Evolutionary conservation across 192 early-diverging fungal species (phyloP), one percentile per base, ranked within the genome.

Genomic region (Podila epigama): DNA sequence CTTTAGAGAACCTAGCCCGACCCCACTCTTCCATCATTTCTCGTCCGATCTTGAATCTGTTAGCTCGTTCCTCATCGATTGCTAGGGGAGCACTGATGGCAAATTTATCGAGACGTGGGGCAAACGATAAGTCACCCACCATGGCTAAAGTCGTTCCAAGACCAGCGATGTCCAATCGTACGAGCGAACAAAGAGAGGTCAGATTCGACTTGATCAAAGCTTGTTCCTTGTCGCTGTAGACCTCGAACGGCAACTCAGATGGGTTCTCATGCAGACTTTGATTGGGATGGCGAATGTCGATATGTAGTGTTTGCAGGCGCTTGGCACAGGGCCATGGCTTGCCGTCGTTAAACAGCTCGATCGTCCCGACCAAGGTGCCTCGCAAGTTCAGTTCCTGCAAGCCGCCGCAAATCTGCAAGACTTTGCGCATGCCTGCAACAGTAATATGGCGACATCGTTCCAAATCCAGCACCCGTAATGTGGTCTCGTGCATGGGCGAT

Each of bases 271-370:
- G 42, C 18, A 59, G 22, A 27, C 33, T 13, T 1, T 37, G 16
- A 25, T 6, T 5, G 29, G 6, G 33, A 22, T 18, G 13, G 56
- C n/a, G n/a, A n/a, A 58, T 39, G 0, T 36, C 32, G 34, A 58
- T 29, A 36, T 25, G 11, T 22, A 32, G 32, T 15, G 28, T 35
- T 5, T 6, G 56, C 1, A 36, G 34, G n/a, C 27, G n/a, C 29
- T 42, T 60, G 3, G 33, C 33, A 12, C 41, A 60, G 20, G 41
- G 12, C 37, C 58, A 44, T 2, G 58, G 20, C 42, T 44, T 56
- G 53, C 35, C 12, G 4, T 48, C 32, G 2, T 54, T 65, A 29
- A 65, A 65, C 16, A 65, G 63, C 5, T 65, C 36, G 27, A 65
- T 37, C 15, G 51, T 65, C 7, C 63, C 63, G 22, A 39, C 63